These are phyloP conservation scores for Calonectria pseudoturangicola DNA, from an alignment of 2,329 filamentous ascomycete genomes.

Conservation along the genomic window DNA sequence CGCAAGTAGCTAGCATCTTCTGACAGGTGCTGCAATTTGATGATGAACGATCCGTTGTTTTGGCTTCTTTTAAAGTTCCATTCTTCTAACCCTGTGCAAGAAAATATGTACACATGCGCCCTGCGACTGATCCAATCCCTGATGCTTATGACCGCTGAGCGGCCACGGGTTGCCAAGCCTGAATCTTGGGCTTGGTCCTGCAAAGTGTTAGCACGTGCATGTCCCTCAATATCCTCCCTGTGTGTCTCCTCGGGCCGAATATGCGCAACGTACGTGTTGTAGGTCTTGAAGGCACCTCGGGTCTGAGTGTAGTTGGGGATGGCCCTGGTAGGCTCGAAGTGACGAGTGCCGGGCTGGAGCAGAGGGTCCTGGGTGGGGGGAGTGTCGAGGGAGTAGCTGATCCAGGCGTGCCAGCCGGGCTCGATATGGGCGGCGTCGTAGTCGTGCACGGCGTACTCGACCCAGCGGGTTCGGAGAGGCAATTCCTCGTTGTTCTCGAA, in stretches of 20 bases:
- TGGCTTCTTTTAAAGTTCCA: slow-evolving; percentile 36
- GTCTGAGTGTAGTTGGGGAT: slow-evolving; percentile 84
- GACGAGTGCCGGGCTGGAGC: slow-evolving; percentile 78
- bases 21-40: slow-evolving; percentile 43
- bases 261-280: slow-evolving; percentile 87
- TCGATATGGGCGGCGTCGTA: slow-evolving; percentile 90
- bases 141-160: slow-evolving; percentile 60
- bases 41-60: slow-evolving; percentile 38
- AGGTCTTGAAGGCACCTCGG: slow-evolving; percentile 90
- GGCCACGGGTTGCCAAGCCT: slow-evolving; percentile 70
- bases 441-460: slow-evolving; percentile 94
- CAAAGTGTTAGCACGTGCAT: slow-evolving; percentile 43
- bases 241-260: not conserved
- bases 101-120: slow-evolving; percentile 57
- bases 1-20: slow-evolving; percentile 34
- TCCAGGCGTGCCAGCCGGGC: slow-evolving; percentile 98
- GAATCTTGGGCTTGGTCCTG: slow-evolving; percentile 73
- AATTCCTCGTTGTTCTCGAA: slow-evolving; percentile 97
- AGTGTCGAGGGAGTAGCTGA: slow-evolving; percentile 93
- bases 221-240: not conserved
- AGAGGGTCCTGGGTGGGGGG: slow-evolving; percentile 86
- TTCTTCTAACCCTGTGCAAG: slow-evolving; percentile 48
- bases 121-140: slow-evolving; percentile 39
- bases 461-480: slow-evolving; percentile 96
- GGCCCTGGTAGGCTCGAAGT: slow-evolving; percentile 85